Evolutionary conservation across 2,329 filamentous ascomycete genomes (phyloP).

Genomic region (Cytospora leucostoma): DNA sequence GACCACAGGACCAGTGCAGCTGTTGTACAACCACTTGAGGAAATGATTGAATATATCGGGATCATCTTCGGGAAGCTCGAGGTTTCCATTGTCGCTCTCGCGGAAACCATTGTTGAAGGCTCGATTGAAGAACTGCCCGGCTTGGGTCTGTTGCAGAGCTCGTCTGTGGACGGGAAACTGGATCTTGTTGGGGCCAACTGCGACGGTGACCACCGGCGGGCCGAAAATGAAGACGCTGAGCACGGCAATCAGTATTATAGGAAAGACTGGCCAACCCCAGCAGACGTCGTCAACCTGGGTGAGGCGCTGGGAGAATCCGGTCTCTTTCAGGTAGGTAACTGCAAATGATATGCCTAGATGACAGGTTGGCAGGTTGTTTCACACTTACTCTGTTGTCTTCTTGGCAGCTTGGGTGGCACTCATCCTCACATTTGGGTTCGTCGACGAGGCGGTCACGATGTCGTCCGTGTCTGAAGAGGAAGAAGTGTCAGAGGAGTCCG

Average conservation of each 20-base stretch:
- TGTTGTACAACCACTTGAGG: conserved; percentile 37
- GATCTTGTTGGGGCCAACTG: background rate
- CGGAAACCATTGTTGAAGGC: background rate
- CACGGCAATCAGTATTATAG: background rate
- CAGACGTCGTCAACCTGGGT: background rate
- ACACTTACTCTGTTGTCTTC: background rate
- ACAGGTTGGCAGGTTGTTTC: background rate
- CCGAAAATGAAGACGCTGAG: background rate
- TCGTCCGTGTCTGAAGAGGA: background rate
- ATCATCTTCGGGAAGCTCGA: conserved; percentile 37
- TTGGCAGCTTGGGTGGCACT: background rate
- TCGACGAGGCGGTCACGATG: background rate
- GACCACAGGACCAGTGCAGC: too few species aligned
- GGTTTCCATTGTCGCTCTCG: background rate
- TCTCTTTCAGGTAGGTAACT: too few species aligned
- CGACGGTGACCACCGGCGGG: background rate
- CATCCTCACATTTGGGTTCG: background rate
- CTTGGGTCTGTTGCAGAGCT: background rate
- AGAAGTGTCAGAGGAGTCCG: too few species aligned
- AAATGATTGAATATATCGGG: conserved; percentile 33
- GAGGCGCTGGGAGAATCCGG: too few species aligned
- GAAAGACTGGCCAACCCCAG: background rate
- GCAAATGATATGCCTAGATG: background rate
- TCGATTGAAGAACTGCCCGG: background rate
- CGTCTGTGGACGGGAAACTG: background rate